Percentiles rank a stretch among this genome's conserved stretches.
phyloP scores from a whole-genome alignment of 768 basidiomycete genomes.

The Strobilomyces confusus region DNA sequence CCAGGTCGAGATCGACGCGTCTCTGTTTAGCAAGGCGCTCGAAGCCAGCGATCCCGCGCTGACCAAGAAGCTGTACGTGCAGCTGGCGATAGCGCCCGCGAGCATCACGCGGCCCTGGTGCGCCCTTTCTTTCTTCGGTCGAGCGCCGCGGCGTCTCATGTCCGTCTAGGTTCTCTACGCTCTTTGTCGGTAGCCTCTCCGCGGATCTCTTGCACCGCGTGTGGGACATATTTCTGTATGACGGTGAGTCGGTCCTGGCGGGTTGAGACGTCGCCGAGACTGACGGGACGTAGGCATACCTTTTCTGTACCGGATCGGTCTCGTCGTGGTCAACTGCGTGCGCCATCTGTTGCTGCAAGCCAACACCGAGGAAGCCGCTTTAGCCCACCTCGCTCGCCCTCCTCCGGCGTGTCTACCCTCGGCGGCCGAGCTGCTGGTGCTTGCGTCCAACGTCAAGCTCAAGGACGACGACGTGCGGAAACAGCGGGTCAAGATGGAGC shows the following conservation, averaged over 20 bases:
- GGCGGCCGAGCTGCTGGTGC: constrained; percentile 56
- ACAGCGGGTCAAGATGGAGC: constrained; percentile 70
- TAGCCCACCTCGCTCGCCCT: constrained; percentile 49
- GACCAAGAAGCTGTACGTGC: constrained; percentile 65
- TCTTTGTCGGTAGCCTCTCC: constrained; percentile 69
- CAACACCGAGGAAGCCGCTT: constrained; percentile 42
- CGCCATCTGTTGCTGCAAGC: constrained; percentile 57
- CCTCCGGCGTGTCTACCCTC: constrained; percentile 52
- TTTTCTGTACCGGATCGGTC: constrained; percentile 69
- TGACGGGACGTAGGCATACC: constrained; percentile 51
- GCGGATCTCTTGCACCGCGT: constrained; percentile 63
- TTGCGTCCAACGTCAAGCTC: constrained; percentile 60
- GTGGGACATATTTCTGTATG: constrained; percentile 81
- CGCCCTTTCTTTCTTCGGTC: neutral
- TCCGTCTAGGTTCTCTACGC: constrained; percentile 57
- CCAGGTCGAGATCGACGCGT: constrained; percentile 74
- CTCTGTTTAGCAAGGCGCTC: constrained; percentile 65
- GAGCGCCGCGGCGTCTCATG: neutral
- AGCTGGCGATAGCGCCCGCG: constrained; percentile 55
- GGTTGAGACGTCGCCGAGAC: neutral
- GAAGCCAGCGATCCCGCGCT: constrained; percentile 55
- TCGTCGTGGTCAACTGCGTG: constrained; percentile 58
- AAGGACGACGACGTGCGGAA: constrained; percentile 80
- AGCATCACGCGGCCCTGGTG: constrained; percentile 65
- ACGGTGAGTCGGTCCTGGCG: constrained; percentile 46